Base-by-base conservation (phyloP, 23 red algal species). In the Gracilariopsis chorda region DNA sequence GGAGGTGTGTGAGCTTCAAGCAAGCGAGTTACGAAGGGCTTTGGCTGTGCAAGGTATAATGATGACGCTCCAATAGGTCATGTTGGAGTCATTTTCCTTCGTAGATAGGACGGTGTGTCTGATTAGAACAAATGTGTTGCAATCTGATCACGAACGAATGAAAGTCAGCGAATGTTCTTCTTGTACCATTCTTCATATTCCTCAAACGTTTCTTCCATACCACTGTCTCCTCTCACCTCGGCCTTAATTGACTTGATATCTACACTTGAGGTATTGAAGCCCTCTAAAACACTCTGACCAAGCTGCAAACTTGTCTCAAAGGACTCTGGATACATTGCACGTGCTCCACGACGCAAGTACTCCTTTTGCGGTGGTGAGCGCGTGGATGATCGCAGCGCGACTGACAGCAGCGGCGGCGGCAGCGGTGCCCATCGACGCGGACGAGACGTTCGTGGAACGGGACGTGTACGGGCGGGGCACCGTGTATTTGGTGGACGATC, bases 261-360 rank as follows among this genome's bases (percentile, higher is more conserved):
- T 32, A 67, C 75, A 34, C 73, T 55, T 48, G 67, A 61, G 1
- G 77, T 83, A 39, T 78, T 78, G 44, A 96, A 87, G 48, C 67
- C 86, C 34, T 84, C 67, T 24, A 97, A 37, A 36, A 97, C 82
- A 53, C 87, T 91, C 51, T 78, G 80, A 11, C 95, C 95, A 7
- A 97, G 95, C 29, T 83, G 70, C 64, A 97, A 75, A 71, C 89
- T 93, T 25, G 88, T 91, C 80, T 97, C 95, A 63, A 97, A 90
- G 51, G 53, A 65, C 59, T 97, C 95, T 30, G 95, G 95, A 77
- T 82, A 97, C 68, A 88, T 90, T 21, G 90, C 90, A 5, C 45
- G 49, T 28, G 87, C 90, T 12, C 95, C 95, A 44, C 80, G 51
- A 41, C 56, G 44, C 39, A 86, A 58, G n/a, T 89, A 88, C 49